These are phyloP conservation scores for Rhizophagus prolifer DNA, from an alignment of 192 early-diverging fungal species.

Conservation along the genomic window DNA sequence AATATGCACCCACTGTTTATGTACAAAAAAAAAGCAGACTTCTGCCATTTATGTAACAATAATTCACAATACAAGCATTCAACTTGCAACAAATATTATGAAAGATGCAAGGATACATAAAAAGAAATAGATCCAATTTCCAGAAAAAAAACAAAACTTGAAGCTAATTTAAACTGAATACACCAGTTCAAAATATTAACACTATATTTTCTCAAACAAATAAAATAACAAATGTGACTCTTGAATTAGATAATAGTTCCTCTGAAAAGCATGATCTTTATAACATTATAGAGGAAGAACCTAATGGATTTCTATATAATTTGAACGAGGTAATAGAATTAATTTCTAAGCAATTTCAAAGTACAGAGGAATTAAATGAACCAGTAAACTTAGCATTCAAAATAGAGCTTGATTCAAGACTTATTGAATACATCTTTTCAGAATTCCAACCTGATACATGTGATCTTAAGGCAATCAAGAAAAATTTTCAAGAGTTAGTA, in stretches of 20 bases:
- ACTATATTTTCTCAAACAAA: background rate
- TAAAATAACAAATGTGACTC: too few relatives aligned
- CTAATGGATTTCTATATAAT: too few relatives aligned
- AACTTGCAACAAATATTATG: slow-evolving; percentile 10
- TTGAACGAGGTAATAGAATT: background rate
- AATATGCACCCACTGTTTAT: background rate
- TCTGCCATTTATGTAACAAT: background rate
- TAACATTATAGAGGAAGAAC: background rate
- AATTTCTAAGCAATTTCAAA: background rate
- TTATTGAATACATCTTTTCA: background rate
- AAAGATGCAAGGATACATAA: background rate
- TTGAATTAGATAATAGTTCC: too few relatives aligned
- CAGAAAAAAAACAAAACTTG: background rate
- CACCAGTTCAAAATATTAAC: background rate
- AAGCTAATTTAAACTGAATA: background rate
- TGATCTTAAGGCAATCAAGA: background rate
- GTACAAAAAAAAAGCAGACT: slow-evolving; percentile 3
- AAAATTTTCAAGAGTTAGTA: background rate
- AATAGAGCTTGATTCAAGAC: background rate
- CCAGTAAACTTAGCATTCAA: slow-evolving; percentile 4
- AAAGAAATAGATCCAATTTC: too few relatives aligned
- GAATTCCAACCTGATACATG: background rate
- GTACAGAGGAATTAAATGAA: background rate
- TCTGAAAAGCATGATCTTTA: too few relatives aligned
- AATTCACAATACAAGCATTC: background rate